Conservation (phyloP, 2,329 filamentous ascomycete genomes). For the Talaromyces sp. region DNA sequence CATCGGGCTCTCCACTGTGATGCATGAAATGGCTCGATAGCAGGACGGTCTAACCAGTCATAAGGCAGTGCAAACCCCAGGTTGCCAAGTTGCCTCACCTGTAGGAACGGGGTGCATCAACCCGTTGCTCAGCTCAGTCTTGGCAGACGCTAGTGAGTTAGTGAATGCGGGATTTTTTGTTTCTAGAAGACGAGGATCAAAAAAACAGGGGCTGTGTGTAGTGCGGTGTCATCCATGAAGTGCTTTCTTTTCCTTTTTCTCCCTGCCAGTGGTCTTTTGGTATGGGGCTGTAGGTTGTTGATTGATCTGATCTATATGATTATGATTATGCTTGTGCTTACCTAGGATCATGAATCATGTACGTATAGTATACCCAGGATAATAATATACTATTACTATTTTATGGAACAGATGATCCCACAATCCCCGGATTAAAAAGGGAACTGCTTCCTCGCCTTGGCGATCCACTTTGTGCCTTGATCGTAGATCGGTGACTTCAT, state of each 20-base stretch:
- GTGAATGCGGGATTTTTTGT: conserved; percentile 23
- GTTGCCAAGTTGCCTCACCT: conserved; percentile 3
- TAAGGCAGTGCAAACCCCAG: neutral
- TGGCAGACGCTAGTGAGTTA: conserved; percentile 4
- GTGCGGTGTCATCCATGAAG: too few relatives aligned
- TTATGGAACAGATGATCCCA: too few relatives aligned
- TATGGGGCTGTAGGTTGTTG: too few relatives aligned
- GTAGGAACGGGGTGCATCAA: neutral
- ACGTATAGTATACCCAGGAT: too few relatives aligned
- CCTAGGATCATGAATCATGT: too few relatives aligned
- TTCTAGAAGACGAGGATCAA: conserved; percentile 19
- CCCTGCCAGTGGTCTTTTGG: too few relatives aligned
- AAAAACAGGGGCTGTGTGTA: conserved; percentile 18
- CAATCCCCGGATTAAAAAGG: neutral
- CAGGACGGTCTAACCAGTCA: neutral
- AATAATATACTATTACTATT: too few relatives aligned
- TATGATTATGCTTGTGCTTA: too few relatives aligned
- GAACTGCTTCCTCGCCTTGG: neutral
- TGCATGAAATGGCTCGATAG: neutral
- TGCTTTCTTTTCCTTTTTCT: neutral
- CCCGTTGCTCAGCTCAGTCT: neutral
- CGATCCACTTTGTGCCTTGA: conserved; percentile 1
- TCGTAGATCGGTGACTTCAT: conserved; percentile 7
- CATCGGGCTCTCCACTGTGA: neutral
- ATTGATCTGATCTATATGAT: too few relatives aligned